Evolutionary conservation across 163 green algal genomes (phyloP).

Genomic region (Chloromonas sp.): DNA sequence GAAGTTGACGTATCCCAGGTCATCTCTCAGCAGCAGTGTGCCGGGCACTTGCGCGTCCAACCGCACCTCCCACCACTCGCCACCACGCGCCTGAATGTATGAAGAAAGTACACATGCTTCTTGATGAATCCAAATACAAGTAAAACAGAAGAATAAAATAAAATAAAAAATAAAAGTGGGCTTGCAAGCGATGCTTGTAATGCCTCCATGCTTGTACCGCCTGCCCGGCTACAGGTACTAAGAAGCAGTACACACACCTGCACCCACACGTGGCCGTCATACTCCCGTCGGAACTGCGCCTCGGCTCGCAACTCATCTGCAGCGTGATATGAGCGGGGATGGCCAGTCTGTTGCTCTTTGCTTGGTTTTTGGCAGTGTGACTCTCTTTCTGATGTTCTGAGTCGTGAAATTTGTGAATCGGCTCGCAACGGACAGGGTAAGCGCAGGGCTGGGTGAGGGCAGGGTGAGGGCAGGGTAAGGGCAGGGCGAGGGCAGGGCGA

Average conservation of each 20-base stretch:
- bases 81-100: neutral
- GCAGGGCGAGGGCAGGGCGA: too few relatives aligned
- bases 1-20: slow-evolving; percentile 32
- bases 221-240: too few relatives aligned
- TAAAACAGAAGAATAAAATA: too few relatives aligned
- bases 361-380: too few relatives aligned
- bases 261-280: slow-evolving; percentile 47
- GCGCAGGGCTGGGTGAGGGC: neutral
- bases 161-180: too few relatives aligned
- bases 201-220: too few relatives aligned
- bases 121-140: too few relatives aligned
- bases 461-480: too few relatives aligned
- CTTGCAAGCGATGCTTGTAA: too few relatives aligned
- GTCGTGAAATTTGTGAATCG: neutral
- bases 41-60: slow-evolving; percentile 46
- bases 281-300: slow-evolving; percentile 39
- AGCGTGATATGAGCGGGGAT: neutral
- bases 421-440: neutral
- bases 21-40: slow-evolving; percentile 45
- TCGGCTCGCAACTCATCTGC: slow-evolving; percentile 44
- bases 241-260: neutral
- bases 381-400: too few relatives aligned
- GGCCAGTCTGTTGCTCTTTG: too few relatives aligned
- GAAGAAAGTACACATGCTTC: too few relatives aligned
- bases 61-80: slow-evolving; percentile 27